A percentile compares a stretch with the other conserved stretches of the same genome.
Evolutionary conservation across 2,329 filamentous ascomycete species (phyloP).

Genomic region (Aspergillus sp.): DNA sequence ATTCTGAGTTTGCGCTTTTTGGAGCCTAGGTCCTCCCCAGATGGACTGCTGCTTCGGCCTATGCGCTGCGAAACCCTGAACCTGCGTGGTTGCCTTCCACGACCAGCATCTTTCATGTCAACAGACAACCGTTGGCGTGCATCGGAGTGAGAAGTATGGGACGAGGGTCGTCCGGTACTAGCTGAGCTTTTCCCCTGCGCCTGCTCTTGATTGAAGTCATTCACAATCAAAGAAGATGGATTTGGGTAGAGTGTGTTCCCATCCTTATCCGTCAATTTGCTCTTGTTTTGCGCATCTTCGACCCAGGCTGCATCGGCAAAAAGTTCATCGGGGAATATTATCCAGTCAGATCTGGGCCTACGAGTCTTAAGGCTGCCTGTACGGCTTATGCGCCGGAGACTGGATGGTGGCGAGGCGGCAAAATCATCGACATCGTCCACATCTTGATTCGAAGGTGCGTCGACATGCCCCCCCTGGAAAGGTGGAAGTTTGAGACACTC

Average conservation of each 20-base stretch:
- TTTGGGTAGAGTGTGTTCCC: conserved; percentile 66
- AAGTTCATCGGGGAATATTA: conserved; percentile 77
- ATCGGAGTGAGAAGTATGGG: conserved; percentile 39
- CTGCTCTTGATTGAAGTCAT: conserved; percentile 15
- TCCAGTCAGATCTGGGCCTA: conserved; percentile 81
- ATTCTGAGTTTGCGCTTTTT: conserved; percentile 55
- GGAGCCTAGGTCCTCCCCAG: conserved; percentile 50
- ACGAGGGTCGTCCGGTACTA: conserved; percentile 24
- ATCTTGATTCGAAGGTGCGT: conserved; percentile 15
- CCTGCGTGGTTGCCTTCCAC: conserved; percentile 61
- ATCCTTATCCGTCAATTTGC: conserved; percentile 74
- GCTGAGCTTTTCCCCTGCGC: conserved; percentile 21
- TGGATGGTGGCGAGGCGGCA: conserved; percentile 37
- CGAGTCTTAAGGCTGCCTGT: conserved; percentile 58
- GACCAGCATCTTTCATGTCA: conserved; percentile 51
- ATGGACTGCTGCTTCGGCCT: conserved; percentile 55
- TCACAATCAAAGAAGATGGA: conserved; percentile 22
- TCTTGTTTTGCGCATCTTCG: conserved; percentile 77
- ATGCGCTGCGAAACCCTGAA: conserved; percentile 58
- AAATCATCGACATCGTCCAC: conserved; percentile 25
- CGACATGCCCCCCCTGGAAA: conserved; percentile 31
- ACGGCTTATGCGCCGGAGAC: conserved; percentile 42
- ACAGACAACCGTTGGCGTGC: conserved; percentile 32
- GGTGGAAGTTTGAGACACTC: conserved; percentile 46
- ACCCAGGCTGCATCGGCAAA: conserved; percentile 90